Evolutionary conservation across 306 rosid genomes (phyloP).

Genomic region (Trifolium repens): DNA sequence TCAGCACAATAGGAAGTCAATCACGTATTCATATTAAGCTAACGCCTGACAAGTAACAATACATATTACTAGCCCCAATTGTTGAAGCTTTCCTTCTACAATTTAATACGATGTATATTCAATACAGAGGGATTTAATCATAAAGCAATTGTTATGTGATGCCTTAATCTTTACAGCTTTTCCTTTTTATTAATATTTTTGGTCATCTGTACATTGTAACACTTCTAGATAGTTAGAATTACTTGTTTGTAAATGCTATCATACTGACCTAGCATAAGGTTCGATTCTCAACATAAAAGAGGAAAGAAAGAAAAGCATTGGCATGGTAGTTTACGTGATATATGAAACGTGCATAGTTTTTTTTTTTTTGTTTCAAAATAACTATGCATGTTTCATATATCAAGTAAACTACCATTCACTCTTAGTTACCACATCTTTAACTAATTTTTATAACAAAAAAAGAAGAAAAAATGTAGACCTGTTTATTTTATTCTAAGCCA

Average conservation of each 20-base stretch:
- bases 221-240: slow-evolving; percentile 30
- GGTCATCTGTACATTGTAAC: slow-evolving; percentile 44
- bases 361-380: no score
- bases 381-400: slow-evolving; percentile 2
- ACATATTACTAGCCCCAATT: slow-evolving; percentile 29
- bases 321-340: no score
- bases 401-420: slow-evolving; percentile 9
- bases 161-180: slow-evolving; percentile 15
- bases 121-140: slow-evolving; percentile 30
- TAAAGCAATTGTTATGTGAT: slow-evolving; percentile 28
- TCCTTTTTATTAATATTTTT: neutral
- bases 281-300: slow-evolving; percentile 1
- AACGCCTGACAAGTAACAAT: slow-evolving; percentile 35
- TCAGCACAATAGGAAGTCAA: slow-evolving; percentile 30
- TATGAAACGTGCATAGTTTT: no score
- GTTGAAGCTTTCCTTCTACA: slow-evolving; percentile 25
- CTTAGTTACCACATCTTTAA: neutral
- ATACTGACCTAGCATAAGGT: slow-evolving; percentile 27
- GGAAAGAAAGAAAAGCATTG: neutral
- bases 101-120: slow-evolving; percentile 39
- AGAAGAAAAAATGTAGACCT: neutral
- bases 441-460: neutral
- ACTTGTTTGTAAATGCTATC: slow-evolving; percentile 5
- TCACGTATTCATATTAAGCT: slow-evolving; percentile 26
- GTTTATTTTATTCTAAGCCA: neutral